These are phyloP conservation scores for Hibiscus mutabilis DNA, from an alignment of 345 rosid genomes.

Conservation along the genomic window DNA sequence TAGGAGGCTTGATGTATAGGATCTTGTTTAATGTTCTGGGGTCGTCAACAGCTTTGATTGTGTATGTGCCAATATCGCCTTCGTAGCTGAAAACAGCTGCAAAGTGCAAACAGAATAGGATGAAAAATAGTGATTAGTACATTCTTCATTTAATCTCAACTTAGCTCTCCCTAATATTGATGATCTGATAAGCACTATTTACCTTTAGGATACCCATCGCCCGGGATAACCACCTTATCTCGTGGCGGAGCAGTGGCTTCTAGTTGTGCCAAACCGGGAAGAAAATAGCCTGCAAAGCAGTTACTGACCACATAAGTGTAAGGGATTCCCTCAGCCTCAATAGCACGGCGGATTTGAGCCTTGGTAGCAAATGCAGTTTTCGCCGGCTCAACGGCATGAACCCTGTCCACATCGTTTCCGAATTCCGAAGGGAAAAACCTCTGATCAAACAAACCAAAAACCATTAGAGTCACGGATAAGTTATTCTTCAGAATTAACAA, in stretches of 20 bases:
- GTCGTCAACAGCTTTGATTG: slow-evolving; percentile 54
- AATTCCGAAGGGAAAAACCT: neutral
- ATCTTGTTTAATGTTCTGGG: slow-evolving; percentile 54
- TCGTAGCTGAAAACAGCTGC: slow-evolving; percentile 47
- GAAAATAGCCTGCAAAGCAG: slow-evolving; percentile 4
- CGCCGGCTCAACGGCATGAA: neutral
- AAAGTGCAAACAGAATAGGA: slow-evolving; percentile 12
- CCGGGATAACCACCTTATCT: neutral
- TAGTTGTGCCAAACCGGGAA: neutral
- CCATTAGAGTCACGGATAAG: neutral
- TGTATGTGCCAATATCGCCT: slow-evolving; percentile 46
- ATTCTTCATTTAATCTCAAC: neutral
- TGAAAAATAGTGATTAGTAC: neutral
- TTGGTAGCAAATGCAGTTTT: neutral
- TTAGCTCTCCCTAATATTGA: too few relatives aligned
- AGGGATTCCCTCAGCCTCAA: slow-evolving; percentile 2
- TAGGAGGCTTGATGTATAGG: slow-evolving; percentile 48
- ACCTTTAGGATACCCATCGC: neutral
- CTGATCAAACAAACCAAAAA: neutral
- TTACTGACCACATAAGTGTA: neutral
- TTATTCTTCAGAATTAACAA: neutral
- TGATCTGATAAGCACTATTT: neutral
- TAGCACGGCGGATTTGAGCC: neutral
- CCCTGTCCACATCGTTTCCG: neutral
- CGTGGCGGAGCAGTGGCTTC: neutral